Evolutionary conservation across 768 basidiomycete species (phyloP).

Genomic region (Exsudoporus frostii): DNA sequence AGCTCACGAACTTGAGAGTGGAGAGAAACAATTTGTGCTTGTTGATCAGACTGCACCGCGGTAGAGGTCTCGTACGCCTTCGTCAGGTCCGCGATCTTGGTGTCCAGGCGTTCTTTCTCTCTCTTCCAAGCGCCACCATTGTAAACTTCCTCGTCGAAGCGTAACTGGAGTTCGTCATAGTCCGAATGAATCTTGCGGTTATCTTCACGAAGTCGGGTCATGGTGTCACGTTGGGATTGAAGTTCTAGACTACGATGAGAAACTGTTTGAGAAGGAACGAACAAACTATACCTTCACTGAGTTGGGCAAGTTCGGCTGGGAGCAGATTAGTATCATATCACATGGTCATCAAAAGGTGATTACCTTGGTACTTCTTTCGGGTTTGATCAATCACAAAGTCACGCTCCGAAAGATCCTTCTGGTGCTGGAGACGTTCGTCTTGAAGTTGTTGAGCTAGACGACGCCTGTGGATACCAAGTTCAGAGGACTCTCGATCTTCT

Average conservation of each 20-base stretch:
- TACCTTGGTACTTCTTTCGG: conserved; percentile 84
- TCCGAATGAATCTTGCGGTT: conserved; percentile 76
- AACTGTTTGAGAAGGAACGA: not conserved
- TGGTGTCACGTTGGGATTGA: conserved; percentile 71
- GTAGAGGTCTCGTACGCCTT: conserved; percentile 74
- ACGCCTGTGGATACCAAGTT: conserved; percentile 60
- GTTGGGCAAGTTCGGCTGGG: conserved; percentile 70
- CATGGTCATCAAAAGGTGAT: conserved; percentile 1
- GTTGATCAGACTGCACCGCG: conserved; percentile 74
- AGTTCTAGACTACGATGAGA: conserved; percentile 47
- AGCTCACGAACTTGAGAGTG: conserved; percentile 86
- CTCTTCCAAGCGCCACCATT: conserved; percentile 81
- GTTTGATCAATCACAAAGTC: conserved; percentile 80
- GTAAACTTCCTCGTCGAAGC: conserved; percentile 75
- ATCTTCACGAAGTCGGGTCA: conserved; percentile 76
- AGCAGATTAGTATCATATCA: conserved; percentile 4
- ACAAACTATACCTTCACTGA: conserved; percentile 63
- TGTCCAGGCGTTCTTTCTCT: conserved; percentile 83
- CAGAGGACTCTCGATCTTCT: conserved; percentile 63
- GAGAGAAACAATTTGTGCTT: conserved; percentile 76
- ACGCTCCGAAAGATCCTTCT: conserved; percentile 75
- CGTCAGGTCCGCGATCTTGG: conserved; percentile 71
- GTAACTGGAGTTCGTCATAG: conserved; percentile 69
- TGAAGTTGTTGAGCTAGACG: conserved; percentile 75
- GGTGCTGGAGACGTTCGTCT: conserved; percentile 73